A percentile compares a stretch with the other conserved stretches of the same genome.
Conservation (phyloP, 352 stramenopile genomes). For the Poterioochromonas sp. region DNA sequence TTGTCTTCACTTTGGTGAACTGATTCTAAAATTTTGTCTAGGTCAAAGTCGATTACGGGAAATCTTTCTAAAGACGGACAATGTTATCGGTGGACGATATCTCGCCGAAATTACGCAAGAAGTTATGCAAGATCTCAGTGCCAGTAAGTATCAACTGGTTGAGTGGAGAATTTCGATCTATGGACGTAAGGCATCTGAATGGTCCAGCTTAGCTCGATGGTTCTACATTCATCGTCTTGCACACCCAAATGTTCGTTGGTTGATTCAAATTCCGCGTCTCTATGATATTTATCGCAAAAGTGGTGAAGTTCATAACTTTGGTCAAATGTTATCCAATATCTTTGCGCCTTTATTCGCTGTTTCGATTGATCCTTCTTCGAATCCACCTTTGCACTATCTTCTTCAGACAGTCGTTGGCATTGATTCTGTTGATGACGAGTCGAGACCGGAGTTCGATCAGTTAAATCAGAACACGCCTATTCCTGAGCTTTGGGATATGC, state of each 20-base stretch:
- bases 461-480: conserved; percentile 46
- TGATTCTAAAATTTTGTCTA: not conserved
- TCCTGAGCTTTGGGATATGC: conserved; percentile 46
- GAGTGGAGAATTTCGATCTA: conserved; percentile 86
- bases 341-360: conserved; percentile 95
- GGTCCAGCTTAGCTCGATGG: conserved; percentile 90
- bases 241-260: conserved; percentile 88
- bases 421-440: conserved; percentile 98
- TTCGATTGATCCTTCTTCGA: conserved; percentile 82
- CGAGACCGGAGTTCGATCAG: conserved; percentile 64
- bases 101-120: conserved; percentile 41
- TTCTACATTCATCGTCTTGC: conserved; percentile 81
- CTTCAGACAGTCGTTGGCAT: conserved; percentile 90
- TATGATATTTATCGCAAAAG: conserved; percentile 91
- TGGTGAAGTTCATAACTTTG: conserved; percentile 78
- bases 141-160: conserved; percentile 85
- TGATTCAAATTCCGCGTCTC: conserved; percentile 92
- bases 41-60: conserved; percentile 80
- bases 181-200: conserved; percentile 76
- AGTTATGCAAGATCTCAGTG: conserved; percentile 65
- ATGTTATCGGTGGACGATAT: conserved; percentile 83
- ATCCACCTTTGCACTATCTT: conserved; percentile 78
- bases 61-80: conserved; percentile 98
- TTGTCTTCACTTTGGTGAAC: not conserved
- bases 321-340: conserved; percentile 96